phyloP scores from a whole-genome alignment of 176 grass and related monocot species.

The Avena sativa region DNA sequence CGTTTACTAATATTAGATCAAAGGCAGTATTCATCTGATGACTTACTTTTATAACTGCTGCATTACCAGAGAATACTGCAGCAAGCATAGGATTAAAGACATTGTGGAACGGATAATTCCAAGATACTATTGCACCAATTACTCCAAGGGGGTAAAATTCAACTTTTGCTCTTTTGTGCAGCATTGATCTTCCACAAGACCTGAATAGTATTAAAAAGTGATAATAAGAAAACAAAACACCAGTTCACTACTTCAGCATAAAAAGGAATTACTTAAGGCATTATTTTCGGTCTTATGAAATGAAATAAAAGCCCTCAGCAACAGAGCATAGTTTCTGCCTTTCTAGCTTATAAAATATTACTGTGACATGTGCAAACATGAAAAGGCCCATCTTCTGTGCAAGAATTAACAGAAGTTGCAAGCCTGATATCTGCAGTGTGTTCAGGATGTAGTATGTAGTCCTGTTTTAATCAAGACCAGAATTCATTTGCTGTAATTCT shows the following conservation, averaged over 20 bases:
- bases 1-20: neutral
- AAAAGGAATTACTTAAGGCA: conserved; percentile 2
- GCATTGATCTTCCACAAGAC: conserved; percentile 84
- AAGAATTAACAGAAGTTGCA: conserved; percentile 30
- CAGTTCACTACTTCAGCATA: neutral
- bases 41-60: conserved; percentile 95
- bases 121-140: conserved; percentile 96
- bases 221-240: neutral
- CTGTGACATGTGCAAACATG: neutral
- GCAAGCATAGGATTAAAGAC: conserved; percentile 94
- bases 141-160: conserved; percentile 97
- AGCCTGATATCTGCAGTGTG: conserved; percentile 20
- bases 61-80: conserved; percentile 97
- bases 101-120: conserved; percentile 99
- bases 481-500: conserved; percentile 19
- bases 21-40: neutral
- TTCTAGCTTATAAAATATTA: conserved; percentile 27
- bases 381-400: neutral
- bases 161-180: conserved; percentile 94
- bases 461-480: neutral
- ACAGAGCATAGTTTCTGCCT: neutral
- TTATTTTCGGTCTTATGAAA: conserved; percentile 23
- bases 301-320: conserved; percentile 19
- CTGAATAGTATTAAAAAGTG: conserved; percentile 46
- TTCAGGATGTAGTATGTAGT: neutral